Evolutionary conservation across 1,284 basidiomycete genomes (phyloP).

Genomic region (Apiotrichum gamsii): DNA sequence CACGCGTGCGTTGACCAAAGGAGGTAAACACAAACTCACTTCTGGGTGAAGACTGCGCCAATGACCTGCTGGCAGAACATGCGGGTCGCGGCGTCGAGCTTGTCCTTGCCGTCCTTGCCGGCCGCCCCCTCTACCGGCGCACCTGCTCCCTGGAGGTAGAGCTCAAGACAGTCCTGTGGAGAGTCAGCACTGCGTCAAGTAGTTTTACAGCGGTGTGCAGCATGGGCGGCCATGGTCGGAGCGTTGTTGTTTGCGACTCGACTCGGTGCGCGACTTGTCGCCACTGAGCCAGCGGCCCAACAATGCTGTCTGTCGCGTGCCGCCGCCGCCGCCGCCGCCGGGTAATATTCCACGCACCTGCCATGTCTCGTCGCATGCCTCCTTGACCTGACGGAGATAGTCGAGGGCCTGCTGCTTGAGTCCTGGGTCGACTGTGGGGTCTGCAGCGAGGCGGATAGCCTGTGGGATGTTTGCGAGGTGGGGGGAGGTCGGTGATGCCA

Average conservation of each 20-base stretch:
- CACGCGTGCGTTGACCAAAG: neutral
- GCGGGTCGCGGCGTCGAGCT: conserved; percentile 42
- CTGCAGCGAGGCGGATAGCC: conserved; percentile 45
- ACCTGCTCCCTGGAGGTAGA: conserved; percentile 49
- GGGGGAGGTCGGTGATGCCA: conserved; percentile 28
- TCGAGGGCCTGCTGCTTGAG: conserved; percentile 45
- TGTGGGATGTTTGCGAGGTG: conserved; percentile 46
- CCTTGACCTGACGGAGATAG: conserved; percentile 45
- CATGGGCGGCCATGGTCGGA: too few relatives aligned
- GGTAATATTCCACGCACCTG: too few relatives aligned
- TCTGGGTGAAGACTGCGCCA: conserved; percentile 40
- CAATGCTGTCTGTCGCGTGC: too few relatives aligned
- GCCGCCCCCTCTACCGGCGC: conserved; percentile 19
- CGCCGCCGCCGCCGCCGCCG: too few relatives aligned
- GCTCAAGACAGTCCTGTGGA: conserved; percentile 44
- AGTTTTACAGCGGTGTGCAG: too few relatives aligned
- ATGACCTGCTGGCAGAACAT: conserved; percentile 48
- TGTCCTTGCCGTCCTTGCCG: conserved; percentile 47
- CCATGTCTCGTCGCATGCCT: conserved; percentile 47
- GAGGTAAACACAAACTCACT: conserved; percentile 23
- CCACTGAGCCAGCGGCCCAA: too few relatives aligned
- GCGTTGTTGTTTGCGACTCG: too few relatives aligned
- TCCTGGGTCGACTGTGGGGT: conserved; percentile 31
- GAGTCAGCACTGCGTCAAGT: neutral
- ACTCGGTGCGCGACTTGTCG: too few relatives aligned